Evolutionary conservation across 1,284 basidiomycete genomes (phyloP).

Genomic region (Ganoderma multipileum): DNA sequence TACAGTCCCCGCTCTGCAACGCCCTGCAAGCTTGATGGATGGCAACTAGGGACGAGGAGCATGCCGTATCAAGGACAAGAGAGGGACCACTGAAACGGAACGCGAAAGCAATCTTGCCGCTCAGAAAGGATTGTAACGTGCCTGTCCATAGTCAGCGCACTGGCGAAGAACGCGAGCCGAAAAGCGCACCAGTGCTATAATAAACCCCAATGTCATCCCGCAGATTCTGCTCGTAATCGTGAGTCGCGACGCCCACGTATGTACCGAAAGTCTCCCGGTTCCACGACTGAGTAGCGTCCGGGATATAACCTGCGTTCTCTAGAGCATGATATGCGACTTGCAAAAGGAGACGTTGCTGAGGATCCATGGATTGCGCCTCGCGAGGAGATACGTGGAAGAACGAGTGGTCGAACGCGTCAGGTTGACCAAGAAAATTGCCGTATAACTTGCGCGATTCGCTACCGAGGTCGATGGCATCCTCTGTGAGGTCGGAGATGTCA

Average conservation of each 20-base stretch:
- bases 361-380: conserved; percentile 77
- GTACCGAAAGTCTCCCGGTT: conserved; percentile 63
- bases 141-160: conserved; percentile 46
- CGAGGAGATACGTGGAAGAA: conserved; percentile 78
- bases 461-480: conserved; percentile 29
- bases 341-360: conserved; percentile 73
- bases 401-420: conserved; percentile 68
- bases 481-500: conserved; percentile 48
- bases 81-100: conserved; percentile 75
- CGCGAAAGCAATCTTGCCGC: conserved; percentile 73
- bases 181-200: conserved; percentile 69
- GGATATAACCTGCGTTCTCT: conserved; percentile 74
- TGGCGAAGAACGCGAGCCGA: conserved; percentile 47
- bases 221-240: conserved; percentile 74
- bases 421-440: conserved; percentile 68
- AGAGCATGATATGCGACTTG: conserved; percentile 72
- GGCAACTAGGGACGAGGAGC: conserved; percentile 72
- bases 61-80: conserved; percentile 74
- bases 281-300: conserved; percentile 58
- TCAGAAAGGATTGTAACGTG: conserved; percentile 70
- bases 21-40: conserved; percentile 74
- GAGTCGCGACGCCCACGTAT: conserved; percentile 71
- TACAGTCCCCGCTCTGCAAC: conserved; percentile 66
- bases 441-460: conserved; percentile 48
- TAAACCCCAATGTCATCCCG: conserved; percentile 69